Conservation (phyloP, 164 flowering plant genomes). For the Cinnamomum chago region DNA sequence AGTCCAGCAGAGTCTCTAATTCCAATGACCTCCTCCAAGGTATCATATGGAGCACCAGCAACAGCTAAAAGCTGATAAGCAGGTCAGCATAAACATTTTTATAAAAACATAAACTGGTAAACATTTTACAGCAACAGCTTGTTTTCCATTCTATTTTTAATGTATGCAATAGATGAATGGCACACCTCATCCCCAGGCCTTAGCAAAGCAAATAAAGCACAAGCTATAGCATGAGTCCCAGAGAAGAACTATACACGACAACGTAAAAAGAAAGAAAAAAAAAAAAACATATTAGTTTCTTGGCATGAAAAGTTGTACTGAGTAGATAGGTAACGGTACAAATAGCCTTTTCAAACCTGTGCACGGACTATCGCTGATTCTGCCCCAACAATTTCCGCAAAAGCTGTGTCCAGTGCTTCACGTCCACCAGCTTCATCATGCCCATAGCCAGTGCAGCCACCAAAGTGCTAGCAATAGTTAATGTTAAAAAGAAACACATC, state of each 20-base stretch:
- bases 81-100: constrained; percentile 23
- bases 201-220: constrained; percentile 80
- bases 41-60: constrained; percentile 93
- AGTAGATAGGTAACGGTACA: constrained; percentile 1
- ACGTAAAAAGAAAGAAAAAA: background rate
- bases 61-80: constrained; percentile 81
- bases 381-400: constrained; percentile 88
- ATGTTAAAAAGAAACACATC: background rate
- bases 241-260: constrained; percentile 72
- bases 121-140: background rate
- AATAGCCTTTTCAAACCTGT: constrained; percentile 40
- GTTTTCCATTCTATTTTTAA: background rate
- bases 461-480: constrained; percentile 57
- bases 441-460: constrained; percentile 89
- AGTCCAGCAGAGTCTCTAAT: constrained; percentile 60
- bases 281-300: background rate
- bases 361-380: constrained; percentile 85
- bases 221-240: constrained; percentile 94
- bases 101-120: constrained; percentile 5
- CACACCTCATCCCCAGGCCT: constrained; percentile 94
- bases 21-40: constrained; percentile 90
- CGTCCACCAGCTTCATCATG: constrained; percentile 96
- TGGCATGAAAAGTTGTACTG: background rate
- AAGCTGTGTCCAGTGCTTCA: constrained; percentile 77
- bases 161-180: background rate